phyloP scores from a whole-genome alignment of 129 eudicot genomes.

The Lactuca sativa region DNA sequence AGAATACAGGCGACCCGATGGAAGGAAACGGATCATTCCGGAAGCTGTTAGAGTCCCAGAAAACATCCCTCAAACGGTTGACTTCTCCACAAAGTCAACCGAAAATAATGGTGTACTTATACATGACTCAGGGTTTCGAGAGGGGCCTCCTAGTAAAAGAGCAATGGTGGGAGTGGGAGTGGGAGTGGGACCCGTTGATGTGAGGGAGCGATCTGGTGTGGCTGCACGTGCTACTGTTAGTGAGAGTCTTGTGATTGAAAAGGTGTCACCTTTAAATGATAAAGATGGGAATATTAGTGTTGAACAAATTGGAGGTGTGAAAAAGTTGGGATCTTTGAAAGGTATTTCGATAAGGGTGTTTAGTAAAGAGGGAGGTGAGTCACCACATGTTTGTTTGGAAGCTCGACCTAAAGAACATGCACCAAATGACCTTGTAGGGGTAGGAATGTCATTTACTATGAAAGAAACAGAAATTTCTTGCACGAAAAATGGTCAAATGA shows the following conservation, averaged over 20 bases:
- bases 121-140: constrained; percentile 45
- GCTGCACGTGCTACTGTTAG: constrained; percentile 78
- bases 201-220: constrained; percentile 62
- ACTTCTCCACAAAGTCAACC: constrained; percentile 46
- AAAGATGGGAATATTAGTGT: constrained; percentile 55
- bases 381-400: constrained; percentile 67
- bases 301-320: constrained; percentile 49
- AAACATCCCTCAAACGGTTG: constrained; percentile 46
- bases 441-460: constrained; percentile 52
- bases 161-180: constrained; percentile 47
- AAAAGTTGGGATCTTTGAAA: constrained; percentile 36
- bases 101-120: constrained; percentile 36
- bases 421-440: constrained; percentile 64
- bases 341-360: constrained; percentile 58
- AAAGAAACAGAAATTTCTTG: constrained; percentile 90
- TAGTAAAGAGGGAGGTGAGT: constrained; percentile 70
- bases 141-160: constrained; percentile 46
- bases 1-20: constrained; percentile 95
- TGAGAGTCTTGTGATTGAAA: constrained; percentile 91
- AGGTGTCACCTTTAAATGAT: constrained; percentile 57
- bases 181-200: constrained; percentile 34
- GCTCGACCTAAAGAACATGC: constrained; percentile 85
- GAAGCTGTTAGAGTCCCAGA: constrained; percentile 88
- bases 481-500: constrained; percentile 64
- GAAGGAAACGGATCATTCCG: constrained; percentile 94